Evolutionary conservation across 2,329 filamentous ascomycete species (phyloP), one percentile per base, ranked within the genome.

Genomic region (Penicillium decumbens): DNA sequence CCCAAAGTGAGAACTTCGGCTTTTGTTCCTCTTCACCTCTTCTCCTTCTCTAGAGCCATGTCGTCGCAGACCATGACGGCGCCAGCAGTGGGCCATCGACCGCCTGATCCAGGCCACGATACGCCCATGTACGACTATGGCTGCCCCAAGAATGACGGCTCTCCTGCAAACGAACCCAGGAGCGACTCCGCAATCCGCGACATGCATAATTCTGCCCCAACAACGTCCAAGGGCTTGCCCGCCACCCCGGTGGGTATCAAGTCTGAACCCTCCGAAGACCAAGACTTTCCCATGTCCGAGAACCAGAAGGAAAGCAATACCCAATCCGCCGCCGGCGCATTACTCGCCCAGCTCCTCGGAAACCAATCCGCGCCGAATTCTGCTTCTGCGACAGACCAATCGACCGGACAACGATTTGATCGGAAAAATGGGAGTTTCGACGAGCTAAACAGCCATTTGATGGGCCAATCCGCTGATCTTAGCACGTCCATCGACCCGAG

Each of bases 31-130:
- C 55, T 54, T 54, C 54, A 44, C 54, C 47, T 54, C 53, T 55
- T 57, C 44, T 51, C 55, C 56, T 32, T 33, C 47, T 27, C 46
- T 58, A 64, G 65, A 70, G 67, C 67, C 68, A 72, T 73, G 71
- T 72, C 70, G 67, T 73, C 70, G 65, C 70, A 72, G 69, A 72
- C 70, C 68, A 72, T 73, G 71, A 72, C 70, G 65, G 70, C 71
- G 69, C 70, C 71, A 67, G 67, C 70, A 62, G 65, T 74, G 69
- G 69, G 71, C 63, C 71, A 71, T 70, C 66, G 66, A 60, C 71
- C 71, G 62, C 68, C 67, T 58, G 70, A 73, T 62, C 60, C 70
- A 61, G 70, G 68, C 54, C 63, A 66, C 53, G 65, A 71, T 55
- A 67, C 66, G 65, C 67, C 70, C 53, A 50, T 68, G 47, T 70